Base-by-base conservation (phyloP, 192 early-diverging fungal genomes). In the Pilaira anomala region DNA sequence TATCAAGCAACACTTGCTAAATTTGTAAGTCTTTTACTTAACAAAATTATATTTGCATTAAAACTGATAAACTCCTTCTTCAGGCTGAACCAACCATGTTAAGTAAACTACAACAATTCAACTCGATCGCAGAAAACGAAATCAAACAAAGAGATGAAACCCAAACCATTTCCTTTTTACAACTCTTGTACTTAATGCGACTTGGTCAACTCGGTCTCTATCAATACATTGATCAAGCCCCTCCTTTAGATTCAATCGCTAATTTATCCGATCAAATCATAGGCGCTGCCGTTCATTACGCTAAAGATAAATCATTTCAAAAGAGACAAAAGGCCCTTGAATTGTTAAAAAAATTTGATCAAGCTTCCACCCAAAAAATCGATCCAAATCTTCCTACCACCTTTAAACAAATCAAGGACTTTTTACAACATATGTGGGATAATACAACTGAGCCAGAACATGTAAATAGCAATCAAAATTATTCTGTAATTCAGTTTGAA, bases 141-240 rank as follows among this genome's bases (percentile, higher is more conserved):
- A 28, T 25, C 0, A 49, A 36, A 33, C 13, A 22, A 22, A 49
- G 46, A 2, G 45, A 28, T 1, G 60, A 50, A 8, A 39, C 29
- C 3, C 60, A 62, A 16, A 40, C 33, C 1, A 3, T 63, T 28
- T 26, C 19, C 2, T 13, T 63, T 14, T 36, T 63, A 41, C 62
- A 52, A 8, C 40, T 63, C 36, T 52, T 63, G 7, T 63, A 53
- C 40, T 28, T 63, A 18, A 44, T 63, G 1, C 28, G 62, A 39
- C n/a, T 63, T 16, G 62, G 48, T 8, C 62, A 63, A n/a, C 62
- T 51, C 41, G 62, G 62, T 0, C 24, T 63, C 2, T 52, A 51
- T 26, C 21, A 30, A 11, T 8, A 33, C 2, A 39, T 51, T 12
- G 18, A 39, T 2, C 62, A 48, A n/a, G 13, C 26, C 7, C 13